Conservation (phyloP, 345 rosid genomes). For the Salix brachista region DNA sequence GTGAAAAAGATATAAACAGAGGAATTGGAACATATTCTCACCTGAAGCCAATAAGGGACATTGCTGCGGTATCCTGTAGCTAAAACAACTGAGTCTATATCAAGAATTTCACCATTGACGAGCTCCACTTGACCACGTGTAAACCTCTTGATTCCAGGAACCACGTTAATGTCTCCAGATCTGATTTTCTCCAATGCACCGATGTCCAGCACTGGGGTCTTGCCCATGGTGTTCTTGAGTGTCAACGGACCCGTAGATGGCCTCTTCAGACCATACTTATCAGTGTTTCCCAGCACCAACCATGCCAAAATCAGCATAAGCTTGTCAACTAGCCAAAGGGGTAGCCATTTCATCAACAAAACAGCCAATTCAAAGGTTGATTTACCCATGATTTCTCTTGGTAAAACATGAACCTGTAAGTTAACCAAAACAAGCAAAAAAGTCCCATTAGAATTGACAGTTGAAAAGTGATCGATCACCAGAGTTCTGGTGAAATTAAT, state of each 20-base stretch:
- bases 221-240: slow-evolving; percentile 56
- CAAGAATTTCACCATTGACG: slow-evolving; percentile 48
- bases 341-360: slow-evolving; percentile 59
- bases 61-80: slow-evolving; percentile 84
- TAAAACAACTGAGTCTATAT: slow-evolving; percentile 54
- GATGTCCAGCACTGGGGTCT: slow-evolving; percentile 77
- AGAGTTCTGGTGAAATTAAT: too few species aligned
- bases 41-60: slow-evolving; percentile 73
- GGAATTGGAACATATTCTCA: slow-evolving; percentile 42
- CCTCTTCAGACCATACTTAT: slow-evolving; percentile 56
- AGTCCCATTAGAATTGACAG: background rate
- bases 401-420: slow-evolving; percentile 79
- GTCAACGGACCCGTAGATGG: slow-evolving; percentile 66
- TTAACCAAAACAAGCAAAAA: background rate
- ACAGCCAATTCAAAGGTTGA: slow-evolving; percentile 67
- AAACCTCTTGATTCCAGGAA: slow-evolving; percentile 66
- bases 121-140: slow-evolving; percentile 51
- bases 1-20: background rate
- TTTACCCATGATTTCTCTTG: slow-evolving; percentile 71
- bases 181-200: slow-evolving; percentile 68
- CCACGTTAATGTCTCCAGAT: slow-evolving; percentile 60
- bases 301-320: slow-evolving; percentile 45
- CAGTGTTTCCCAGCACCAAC: slow-evolving; percentile 54
- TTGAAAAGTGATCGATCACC: background rate
- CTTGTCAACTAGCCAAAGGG: slow-evolving; percentile 75